Evolutionary conservation across 2,329 filamentous ascomycete genomes (phyloP).

Genomic region (Fusarium floridanum): DNA sequence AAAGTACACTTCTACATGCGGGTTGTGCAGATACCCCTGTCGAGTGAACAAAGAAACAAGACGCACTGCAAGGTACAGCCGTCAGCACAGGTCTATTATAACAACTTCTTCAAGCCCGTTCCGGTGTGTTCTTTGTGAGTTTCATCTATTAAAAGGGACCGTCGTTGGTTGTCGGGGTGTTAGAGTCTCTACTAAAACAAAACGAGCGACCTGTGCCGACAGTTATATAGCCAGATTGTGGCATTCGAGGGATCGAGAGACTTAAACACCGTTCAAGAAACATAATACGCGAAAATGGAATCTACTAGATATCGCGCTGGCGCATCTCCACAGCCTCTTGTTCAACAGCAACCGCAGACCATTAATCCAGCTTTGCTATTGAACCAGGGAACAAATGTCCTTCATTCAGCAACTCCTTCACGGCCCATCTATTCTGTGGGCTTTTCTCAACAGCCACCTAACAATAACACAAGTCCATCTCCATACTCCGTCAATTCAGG

Average conservation of each 20-base stretch:
- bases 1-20: neutral
- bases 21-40: neutral
- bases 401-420: neutral
- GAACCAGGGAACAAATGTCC: neutral
- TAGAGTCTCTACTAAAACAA: neutral
- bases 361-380: conserved; percentile 18
- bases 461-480: neutral
- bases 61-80: conserved; percentile 1
- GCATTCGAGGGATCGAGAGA: too few relatives aligned
- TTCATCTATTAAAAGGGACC: conserved; percentile 24
- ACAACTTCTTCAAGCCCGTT: neutral
- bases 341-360: conserved; percentile 2
- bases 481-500: conserved; percentile 3
- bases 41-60: conserved; percentile 36
- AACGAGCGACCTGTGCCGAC: neutral
- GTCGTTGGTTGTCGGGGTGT: neutral
- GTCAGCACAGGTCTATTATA: neutral
- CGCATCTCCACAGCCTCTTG: neutral
- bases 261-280: too few relatives aligned
- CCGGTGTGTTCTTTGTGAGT: neutral
- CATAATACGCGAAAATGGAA: neutral
- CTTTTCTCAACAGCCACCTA: fast-evolving
- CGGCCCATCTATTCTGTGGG: neutral
- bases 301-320: neutral
- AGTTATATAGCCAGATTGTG: neutral